phyloP scores from a whole-genome alignment of 2,329 filamentous ascomycete species.

The Penicillium corylophilum region DNA sequence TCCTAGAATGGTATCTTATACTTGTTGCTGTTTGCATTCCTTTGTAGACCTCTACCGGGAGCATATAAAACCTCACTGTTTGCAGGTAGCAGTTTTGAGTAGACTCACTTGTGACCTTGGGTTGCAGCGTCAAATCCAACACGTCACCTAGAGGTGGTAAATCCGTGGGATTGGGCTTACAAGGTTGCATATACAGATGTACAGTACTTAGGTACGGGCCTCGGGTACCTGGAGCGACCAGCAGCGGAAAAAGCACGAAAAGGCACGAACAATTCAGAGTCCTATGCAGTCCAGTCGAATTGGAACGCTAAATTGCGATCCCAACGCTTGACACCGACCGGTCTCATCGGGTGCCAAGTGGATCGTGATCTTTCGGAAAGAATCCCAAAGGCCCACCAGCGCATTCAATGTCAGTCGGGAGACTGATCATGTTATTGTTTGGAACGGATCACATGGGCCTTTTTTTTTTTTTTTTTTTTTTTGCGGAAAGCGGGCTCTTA shows the following conservation, averaged over 20 bases:
- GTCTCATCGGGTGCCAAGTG: conserved; percentile 9
- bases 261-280: not conserved
- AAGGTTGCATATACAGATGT: not conserved
- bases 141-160: not conserved
- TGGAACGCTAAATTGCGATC: conserved; percentile 2
- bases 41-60: not conserved
- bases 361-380: conserved; percentile 15
- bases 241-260: not conserved
- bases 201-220: not conserved
- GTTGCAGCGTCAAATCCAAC: not conserved
- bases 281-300: not conserved
- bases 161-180: not conserved
- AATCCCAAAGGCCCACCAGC: conserved; percentile 12
- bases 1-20: not conserved
- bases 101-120: not conserved
- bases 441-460: not conserved
- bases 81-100: not conserved
- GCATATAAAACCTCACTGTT: not conserved
- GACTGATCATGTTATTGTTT: not conserved
- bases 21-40: not conserved
- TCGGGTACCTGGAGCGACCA: not conserved
- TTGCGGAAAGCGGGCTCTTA: not conserved
- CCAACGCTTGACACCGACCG: conserved; percentile 5
- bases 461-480: not conserved
- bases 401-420: conserved; percentile 2